Evolutionary conservation across 2,329 filamentous ascomycete genomes (phyloP), one percentile per base, ranked within the genome.

Genomic region (Arthrobotrys sphaeroides): DNA sequence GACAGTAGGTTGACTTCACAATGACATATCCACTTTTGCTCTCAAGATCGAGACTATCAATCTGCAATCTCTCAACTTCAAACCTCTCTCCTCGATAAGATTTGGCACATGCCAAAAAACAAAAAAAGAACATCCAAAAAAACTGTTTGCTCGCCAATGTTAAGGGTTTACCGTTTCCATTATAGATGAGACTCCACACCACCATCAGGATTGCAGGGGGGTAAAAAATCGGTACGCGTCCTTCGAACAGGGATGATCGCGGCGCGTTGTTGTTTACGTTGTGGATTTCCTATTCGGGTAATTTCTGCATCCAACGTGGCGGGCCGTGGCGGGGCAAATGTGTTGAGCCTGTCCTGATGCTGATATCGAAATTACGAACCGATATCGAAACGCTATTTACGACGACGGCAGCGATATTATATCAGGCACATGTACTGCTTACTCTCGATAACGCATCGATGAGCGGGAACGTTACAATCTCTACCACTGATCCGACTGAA

Each of bases 221-320:
- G 53, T 38, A 28, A 28, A 18, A 42, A 62, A 55, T 61, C 28
- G 31, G 47, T 40, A 72, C 59, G 67, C 59, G 67, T 72, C 47
- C 57, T 61, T 43, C n/a, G 47, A 20, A n/a, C 55, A 42, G 43
- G 47, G 33, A 47, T 28, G 38, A n/a, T n/a, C 24, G 43, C 38
- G 12, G 68, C 59, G 72, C 59, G 64, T 75, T 72, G 59, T 72
- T 75, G 72, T 75, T 75, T 75, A 69, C 64, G 64, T 75, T 67
- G n/a, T 42, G 12, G 16, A 28, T 75, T 75, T 59, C 72, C 72
- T 43, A 43, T 45, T 69, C 6, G 2, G 72, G 72, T 18, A 75
- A 65, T 59, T 69, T 60, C 57, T 24, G 5, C 36, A 33, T 31
- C 16, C 26, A 75, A 38, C 22, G 20, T 51, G 22, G 33, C 64